Evolutionary conservation across 495 filamentous ascomycete species (phyloP).

Genomic region (Astrothelium subdiscretum): DNA sequence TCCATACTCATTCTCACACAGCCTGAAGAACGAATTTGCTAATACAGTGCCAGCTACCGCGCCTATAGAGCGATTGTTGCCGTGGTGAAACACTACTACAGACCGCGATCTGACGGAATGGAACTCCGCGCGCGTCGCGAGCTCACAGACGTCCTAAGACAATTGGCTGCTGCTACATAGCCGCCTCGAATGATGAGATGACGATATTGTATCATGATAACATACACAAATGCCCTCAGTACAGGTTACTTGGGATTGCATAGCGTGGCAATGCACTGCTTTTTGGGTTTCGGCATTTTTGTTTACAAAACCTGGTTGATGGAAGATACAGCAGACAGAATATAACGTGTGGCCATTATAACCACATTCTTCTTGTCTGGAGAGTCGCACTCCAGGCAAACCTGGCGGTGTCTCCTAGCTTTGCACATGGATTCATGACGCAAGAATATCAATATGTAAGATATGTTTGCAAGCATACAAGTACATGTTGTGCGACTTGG

Average conservation of each 20-base stretch:
- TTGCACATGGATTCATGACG: too few relatives aligned
- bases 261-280: background rate
- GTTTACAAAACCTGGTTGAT: too few relatives aligned
- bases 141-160: slow-evolving; percentile 24
- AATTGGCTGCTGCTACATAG: slow-evolving; percentile 13
- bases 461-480: too few relatives aligned
- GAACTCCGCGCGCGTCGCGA: slow-evolving; percentile 26
- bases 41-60: slow-evolving; percentile 20
- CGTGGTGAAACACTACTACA: slow-evolving; percentile 23
- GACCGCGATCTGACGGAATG: slow-evolving; percentile 20
- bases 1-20: too few relatives aligned
- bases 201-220: background rate
- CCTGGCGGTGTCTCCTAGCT: too few relatives aligned
- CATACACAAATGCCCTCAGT: background rate
- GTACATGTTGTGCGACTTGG: too few relatives aligned
- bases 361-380: too few relatives aligned
- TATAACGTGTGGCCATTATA: too few relatives aligned
- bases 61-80: slow-evolving; percentile 25
- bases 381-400: too few relatives aligned
- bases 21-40: slow-evolving; percentile 21
- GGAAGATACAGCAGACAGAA: too few relatives aligned
- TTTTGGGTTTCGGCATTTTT: background rate
- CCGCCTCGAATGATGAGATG: background rate
- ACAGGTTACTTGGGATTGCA: background rate
- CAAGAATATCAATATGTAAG: too few relatives aligned